A percentile compares a stretch with the other conserved stretches of the same genome.
Conservation (phyloP, 2,329 filamentous ascomycete species). For the Lecanoromycetidae sp. region DNA sequence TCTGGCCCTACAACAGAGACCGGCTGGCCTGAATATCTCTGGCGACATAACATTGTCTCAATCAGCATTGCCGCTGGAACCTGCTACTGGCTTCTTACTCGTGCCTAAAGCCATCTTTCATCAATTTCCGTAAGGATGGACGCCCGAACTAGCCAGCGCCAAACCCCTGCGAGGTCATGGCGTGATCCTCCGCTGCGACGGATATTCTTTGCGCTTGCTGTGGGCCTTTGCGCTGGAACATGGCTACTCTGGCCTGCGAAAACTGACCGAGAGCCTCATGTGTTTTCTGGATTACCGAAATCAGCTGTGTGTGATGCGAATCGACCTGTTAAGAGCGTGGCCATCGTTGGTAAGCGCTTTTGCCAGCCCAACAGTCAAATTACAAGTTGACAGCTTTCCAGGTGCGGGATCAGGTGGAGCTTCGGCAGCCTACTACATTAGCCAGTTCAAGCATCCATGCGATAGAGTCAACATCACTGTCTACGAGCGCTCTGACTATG, state of each 20-base stretch:
- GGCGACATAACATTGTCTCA: too few relatives aligned
- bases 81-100: too few relatives aligned
- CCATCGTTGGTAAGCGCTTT: constrained; percentile 22
- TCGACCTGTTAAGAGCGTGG: constrained; percentile 20
- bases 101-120: too few relatives aligned
- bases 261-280: not conserved
- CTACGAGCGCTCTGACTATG: constrained; percentile 64
- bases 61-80: too few relatives aligned
- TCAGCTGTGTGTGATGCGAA: not conserved
- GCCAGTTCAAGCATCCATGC: constrained; percentile 14
- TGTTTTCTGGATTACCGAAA: not conserved
- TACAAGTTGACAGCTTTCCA: constrained; percentile 27
- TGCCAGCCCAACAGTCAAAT: not conserved
- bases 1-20: too few relatives aligned
- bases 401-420: constrained; percentile 83
- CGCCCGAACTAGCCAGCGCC: too few relatives aligned
- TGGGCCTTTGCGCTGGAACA: not conserved
- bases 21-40: too few relatives aligned
- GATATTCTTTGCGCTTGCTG: too few relatives aligned
- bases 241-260: constrained; percentile 1
- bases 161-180: too few relatives aligned
- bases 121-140: too few relatives aligned
- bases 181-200: too few relatives aligned
- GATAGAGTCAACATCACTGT: constrained; percentile 67
- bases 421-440: constrained; percentile 71